Evolutionary conservation across 352 stramenopile species (phyloP).

Genomic region (Elongisporangium anandrum): DNA sequence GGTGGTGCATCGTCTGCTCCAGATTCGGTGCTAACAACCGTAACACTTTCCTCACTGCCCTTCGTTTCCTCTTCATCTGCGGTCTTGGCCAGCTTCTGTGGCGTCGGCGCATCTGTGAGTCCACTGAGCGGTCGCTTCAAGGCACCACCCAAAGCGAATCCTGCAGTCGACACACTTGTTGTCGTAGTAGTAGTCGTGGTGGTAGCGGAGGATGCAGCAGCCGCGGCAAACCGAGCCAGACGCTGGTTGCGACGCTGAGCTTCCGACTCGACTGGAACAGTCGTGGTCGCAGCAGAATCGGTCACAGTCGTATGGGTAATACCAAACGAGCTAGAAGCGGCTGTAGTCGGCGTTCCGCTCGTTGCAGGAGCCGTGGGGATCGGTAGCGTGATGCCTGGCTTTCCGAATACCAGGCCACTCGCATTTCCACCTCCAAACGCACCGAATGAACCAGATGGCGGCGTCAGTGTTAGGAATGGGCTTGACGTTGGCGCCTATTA

Average conservation of each 20-base stretch:
- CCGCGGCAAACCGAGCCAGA: constrained; percentile 37
- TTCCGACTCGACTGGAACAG: constrained; percentile 14
- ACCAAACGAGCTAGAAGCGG: background rate
- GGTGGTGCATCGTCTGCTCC: background rate
- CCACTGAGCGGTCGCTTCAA: constrained; percentile 31
- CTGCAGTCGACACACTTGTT: constrained; percentile 4
- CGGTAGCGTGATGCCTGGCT: constrained; percentile 65
- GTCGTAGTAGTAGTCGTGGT: background rate
- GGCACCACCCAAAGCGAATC: constrained; percentile 5
- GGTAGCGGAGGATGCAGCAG: constrained; percentile 6
- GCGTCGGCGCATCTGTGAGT: constrained; percentile 17
- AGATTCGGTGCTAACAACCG: background rate
- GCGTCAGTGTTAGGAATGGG: constrained; percentile 29
- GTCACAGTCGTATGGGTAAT: background rate
- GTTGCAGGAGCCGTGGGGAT: constrained; percentile 33
- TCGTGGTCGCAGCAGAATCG: background rate
- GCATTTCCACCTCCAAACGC: constrained; percentile 49
- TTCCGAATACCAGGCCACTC: constrained; percentile 68
- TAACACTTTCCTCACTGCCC: background rate
- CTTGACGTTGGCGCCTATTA: constrained; percentile 3
- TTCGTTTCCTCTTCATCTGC: constrained; percentile 26
- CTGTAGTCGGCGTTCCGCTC: constrained; percentile 19
- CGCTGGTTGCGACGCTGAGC: constrained; percentile 40
- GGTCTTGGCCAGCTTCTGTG: constrained; percentile 39
- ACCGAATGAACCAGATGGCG: constrained; percentile 21